A percentile compares a stretch with the other conserved stretches of the same genome.
phyloP scores from a whole-genome alignment of 148 eudicot genomes.

The Salicornia ramosissima region DNA sequence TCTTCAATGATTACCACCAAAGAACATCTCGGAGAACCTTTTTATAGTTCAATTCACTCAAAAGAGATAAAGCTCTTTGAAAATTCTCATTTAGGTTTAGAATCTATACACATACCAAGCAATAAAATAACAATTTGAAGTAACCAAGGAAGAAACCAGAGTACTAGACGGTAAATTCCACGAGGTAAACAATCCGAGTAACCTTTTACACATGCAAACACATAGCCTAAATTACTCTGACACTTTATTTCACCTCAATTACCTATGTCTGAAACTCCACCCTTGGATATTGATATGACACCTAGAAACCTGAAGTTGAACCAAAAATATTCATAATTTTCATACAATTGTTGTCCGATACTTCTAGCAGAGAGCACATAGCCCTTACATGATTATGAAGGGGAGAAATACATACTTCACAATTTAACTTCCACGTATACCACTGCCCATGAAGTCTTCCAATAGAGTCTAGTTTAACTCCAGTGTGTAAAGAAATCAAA shows the following conservation, averaged over 20 bases:
- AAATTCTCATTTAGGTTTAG: not conserved
- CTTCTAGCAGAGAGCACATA: no score
- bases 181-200: not conserved
- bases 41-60: not conserved
- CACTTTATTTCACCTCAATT: no score
- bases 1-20: no score
- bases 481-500: not conserved
- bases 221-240: no score
- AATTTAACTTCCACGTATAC: not conserved
- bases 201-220: not conserved
- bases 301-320: no score
- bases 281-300: no score
- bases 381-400: not conserved
- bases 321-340: no score
- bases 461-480: not conserved
- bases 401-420: not conserved
- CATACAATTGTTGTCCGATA: no score
- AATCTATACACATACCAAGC: not conserved
- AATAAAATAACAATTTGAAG: not conserved
- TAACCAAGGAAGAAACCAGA: not conserved
- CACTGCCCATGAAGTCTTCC: not conserved
- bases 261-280: no score
- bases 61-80: not conserved
- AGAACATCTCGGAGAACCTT: no score
- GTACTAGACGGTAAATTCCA: not conserved